A percentile compares a stretch with the other conserved stretches of the same genome.
Evolutionary conservation across 768 basidiomycete genomes (phyloP).

Genomic region (Suillus spraguei): DNA sequence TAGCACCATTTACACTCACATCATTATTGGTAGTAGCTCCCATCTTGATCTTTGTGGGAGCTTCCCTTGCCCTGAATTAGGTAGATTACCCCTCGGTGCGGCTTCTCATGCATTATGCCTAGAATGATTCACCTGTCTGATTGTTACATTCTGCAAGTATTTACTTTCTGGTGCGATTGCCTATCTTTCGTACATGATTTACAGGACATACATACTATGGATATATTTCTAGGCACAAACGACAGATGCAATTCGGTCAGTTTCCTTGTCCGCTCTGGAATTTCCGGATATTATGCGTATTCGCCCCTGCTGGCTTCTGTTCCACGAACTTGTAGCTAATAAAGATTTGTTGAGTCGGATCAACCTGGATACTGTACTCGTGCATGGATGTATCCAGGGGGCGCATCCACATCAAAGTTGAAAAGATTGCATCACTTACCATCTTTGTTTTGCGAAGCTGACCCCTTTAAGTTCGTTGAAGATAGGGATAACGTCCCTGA

Average conservation of each 20-base stretch:
- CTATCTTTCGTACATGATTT: neutral
- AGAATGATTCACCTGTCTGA: slow-evolving; percentile 1
- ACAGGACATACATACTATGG: neutral
- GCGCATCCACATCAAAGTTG: neutral
- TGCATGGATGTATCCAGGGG: neutral
- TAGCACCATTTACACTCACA: neutral
- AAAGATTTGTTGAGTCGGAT: neutral
- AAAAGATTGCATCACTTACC: neutral
- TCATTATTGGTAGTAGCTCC: neutral
- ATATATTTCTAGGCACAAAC: neutral
- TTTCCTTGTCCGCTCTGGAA: neutral
- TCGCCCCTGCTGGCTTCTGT: neutral
- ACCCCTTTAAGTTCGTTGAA: neutral
- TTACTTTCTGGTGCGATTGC: neutral
- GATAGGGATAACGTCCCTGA: neutral
- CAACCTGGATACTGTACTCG: neutral
- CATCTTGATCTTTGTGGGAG: neutral
- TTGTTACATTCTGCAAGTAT: neutral
- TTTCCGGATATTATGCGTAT: neutral
- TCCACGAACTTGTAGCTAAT: neutral
- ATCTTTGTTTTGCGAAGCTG: neutral
- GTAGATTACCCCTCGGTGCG: neutral
- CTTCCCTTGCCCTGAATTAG: slow-evolving; percentile 5
- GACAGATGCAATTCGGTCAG: neutral
- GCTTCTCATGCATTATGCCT: neutral